Percentiles rank a stretch among this genome's conserved stretches.
Conservation (phyloP, 169 alveolate species). For the Babesia ovis region DNA sequence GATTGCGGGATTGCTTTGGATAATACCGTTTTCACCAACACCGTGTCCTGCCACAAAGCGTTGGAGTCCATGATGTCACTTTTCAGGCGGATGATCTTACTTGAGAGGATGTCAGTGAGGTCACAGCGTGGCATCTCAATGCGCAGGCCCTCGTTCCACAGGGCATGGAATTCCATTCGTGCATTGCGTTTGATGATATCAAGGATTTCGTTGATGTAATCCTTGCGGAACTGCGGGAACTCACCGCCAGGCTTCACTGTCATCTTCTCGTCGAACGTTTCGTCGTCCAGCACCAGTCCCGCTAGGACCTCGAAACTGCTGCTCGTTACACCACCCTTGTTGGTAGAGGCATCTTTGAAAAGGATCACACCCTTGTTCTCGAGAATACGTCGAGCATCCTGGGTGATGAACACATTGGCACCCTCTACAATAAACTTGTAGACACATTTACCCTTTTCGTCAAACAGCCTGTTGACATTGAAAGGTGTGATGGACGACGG, state of each 20-base stretch:
- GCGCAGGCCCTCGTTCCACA: constrained; percentile 77
- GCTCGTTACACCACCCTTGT: constrained; percentile 88
- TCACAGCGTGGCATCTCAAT: constrained; percentile 80
- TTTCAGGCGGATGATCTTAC: constrained; percentile 76
- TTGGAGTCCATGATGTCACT: constrained; percentile 68
- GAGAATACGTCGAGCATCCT: constrained; percentile 79
- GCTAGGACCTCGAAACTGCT: constrained; percentile 85
- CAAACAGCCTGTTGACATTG: constrained; percentile 73
- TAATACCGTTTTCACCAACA: constrained; percentile 45
- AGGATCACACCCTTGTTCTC: constrained; percentile 79
- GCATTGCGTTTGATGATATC: constrained; percentile 71
- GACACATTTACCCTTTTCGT: constrained; percentile 65
- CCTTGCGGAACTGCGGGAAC: constrained; percentile 63
- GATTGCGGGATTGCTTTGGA: constrained; percentile 70
- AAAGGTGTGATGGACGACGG: constrained; percentile 82
- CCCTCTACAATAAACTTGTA: constrained; percentile 85
- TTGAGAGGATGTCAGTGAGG: constrained; percentile 78
- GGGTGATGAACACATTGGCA: constrained; percentile 85
- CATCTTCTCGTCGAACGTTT: constrained; percentile 28
- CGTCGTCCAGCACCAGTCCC: constrained; percentile 79
- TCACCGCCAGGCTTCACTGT: constrained; percentile 43
- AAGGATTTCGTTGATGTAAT: constrained; percentile 73
- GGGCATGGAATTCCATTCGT: constrained; percentile 69
- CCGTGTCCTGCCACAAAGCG: constrained; percentile 72
- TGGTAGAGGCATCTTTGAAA: constrained; percentile 84